Evolutionary conservation across 1,284 basidiomycete genomes (phyloP).

Genomic region (Coriolopsis trogii): DNA sequence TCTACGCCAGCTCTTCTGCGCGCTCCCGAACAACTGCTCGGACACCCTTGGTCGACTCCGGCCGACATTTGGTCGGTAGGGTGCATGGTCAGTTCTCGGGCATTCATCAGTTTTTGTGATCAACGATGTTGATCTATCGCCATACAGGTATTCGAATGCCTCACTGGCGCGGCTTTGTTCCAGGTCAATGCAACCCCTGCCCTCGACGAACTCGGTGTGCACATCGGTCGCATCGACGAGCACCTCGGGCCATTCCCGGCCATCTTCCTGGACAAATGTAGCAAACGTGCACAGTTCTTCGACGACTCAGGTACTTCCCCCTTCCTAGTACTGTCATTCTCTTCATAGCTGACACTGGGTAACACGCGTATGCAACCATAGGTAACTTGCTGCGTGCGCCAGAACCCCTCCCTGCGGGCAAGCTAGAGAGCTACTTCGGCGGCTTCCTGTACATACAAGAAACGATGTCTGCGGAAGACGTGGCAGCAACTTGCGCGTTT

Average conservation of each 20-base stretch:
- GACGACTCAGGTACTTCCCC: slow-evolving; percentile 6
- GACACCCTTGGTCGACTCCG: slow-evolving; percentile 7
- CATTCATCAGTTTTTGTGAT: background rate
- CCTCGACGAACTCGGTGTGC: background rate
- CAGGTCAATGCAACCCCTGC: background rate
- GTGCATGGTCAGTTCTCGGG: slow-evolving; percentile 17
- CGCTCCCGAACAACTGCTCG: slow-evolving; percentile 12
- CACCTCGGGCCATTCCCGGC: slow-evolving; percentile 9
- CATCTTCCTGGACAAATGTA: slow-evolving; percentile 6
- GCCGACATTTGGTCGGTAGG: slow-evolving; percentile 21
- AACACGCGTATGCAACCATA: background rate
- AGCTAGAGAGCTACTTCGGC: slow-evolving; percentile 2
- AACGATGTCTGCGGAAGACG: slow-evolving; percentile 1
- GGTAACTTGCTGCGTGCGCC: background rate
- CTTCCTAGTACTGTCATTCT: background rate
- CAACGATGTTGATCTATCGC: background rate
- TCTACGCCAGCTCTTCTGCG: background rate
- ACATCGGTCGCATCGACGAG: slow-evolving; percentile 6
- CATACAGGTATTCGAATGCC: slow-evolving; percentile 13
- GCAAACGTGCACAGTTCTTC: slow-evolving; percentile 5
- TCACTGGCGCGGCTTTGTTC: slow-evolving; percentile 6
- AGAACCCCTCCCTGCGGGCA: background rate
- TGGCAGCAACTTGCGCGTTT: slow-evolving; percentile 9
- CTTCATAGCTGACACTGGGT: background rate
- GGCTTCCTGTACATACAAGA: background rate